phyloP scores from a whole-genome alignment of 2,329 filamentous ascomycete species.

The Fusarium goolgardi region DNA sequence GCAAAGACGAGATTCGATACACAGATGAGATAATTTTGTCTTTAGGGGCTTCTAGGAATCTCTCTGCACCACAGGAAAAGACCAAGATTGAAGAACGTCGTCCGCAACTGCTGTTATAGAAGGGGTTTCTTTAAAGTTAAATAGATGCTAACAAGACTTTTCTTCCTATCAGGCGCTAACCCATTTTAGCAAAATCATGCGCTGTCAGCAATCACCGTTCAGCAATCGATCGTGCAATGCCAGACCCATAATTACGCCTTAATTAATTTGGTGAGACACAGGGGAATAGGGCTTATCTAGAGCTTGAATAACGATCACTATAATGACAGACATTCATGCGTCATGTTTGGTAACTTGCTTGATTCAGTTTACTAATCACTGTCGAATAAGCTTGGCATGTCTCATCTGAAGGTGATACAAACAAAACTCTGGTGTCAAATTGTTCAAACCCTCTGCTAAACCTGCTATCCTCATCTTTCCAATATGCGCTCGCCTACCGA shows the following conservation, averaged over 20 bases:
- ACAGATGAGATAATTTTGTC: not conserved
- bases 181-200: not conserved
- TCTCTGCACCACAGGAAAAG: no score
- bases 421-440: not conserved
- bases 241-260: no score
- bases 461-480: not conserved
- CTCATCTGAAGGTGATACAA: not conserved
- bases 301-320: no score
- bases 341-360: not conserved
- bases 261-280: not conserved
- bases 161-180: not conserved
- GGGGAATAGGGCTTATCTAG: not conserved
- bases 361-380: no score
- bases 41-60: not conserved
- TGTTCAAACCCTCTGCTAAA: not conserved
- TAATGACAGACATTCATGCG: not conserved
- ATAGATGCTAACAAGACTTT: not conserved
- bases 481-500: not conserved
- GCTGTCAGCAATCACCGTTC: not conserved
- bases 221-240: not conserved
- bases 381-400: not conserved
- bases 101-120: fast-evolving
- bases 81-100: not conserved
- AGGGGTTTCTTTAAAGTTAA: not conserved
- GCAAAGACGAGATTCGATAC: not conserved